Percentiles rank a stretch among this genome's conserved stretches.
Evolutionary conservation across 768 basidiomycete genomes (phyloP).

Genomic region (Boletus eberwhitei): DNA sequence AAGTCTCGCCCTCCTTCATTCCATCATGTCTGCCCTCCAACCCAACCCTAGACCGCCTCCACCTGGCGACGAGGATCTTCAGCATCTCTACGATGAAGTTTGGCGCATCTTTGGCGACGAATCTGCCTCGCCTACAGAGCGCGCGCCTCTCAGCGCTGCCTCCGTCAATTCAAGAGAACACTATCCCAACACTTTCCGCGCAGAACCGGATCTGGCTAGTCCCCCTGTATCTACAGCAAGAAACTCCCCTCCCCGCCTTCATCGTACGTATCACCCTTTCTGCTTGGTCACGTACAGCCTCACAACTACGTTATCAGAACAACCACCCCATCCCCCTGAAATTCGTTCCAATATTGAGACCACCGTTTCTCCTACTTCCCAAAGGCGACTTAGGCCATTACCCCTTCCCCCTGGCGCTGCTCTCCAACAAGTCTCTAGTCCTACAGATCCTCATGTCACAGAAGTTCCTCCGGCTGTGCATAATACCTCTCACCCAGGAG

Average conservation of each 20-base stretch:
- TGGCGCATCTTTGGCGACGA: conserved; percentile 64
- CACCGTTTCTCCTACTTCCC: conserved; percentile 29
- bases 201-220: conserved; percentile 16
- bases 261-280: conserved; percentile 17
- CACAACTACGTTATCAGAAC: conserved; percentile 5
- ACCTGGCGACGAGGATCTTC: conserved; percentile 68
- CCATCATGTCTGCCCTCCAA: conserved; percentile 37
- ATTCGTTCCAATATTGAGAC: conserved; percentile 20
- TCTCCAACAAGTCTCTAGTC: conserved; percentile 8
- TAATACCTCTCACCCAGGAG: conserved; percentile 24
- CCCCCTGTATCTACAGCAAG: conserved; percentile 11
- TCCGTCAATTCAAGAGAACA: conserved; percentile 21
- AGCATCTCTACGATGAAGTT: conserved; percentile 72
- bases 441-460: conserved; percentile 14
- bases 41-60: conserved; percentile 35
- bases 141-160: conserved; percentile 15
- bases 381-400: conserved; percentile 27
- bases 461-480: conserved; percentile 11
- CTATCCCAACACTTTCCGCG: conserved; percentile 16
- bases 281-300: not conserved
- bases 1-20: conserved; percentile 3
- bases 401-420: conserved; percentile 26
- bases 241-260: conserved; percentile 19
- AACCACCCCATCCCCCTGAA: conserved; percentile 17
- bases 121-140: conserved; percentile 31